Conservation (phyloP, 441 rosid species). For the Gossypium schwendimanii region DNA sequence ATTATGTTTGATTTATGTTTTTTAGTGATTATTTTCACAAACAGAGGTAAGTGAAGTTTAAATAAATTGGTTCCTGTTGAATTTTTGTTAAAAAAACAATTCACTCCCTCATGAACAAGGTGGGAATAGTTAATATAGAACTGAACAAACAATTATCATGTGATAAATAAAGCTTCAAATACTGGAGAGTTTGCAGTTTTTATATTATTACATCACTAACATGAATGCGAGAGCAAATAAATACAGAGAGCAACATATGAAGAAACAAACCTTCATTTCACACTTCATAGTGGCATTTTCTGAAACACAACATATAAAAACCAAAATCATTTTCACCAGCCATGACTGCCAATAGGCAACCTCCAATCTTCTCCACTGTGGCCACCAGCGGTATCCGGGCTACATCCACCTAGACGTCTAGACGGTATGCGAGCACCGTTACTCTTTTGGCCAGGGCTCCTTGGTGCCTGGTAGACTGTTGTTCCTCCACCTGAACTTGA, state of each 20-base stretch:
- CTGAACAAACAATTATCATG: neutral
- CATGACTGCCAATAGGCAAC: constrained; percentile 29
- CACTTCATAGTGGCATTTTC: neutral
- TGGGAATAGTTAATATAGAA: neutral
- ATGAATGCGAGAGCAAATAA: neutral
- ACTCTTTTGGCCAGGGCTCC: constrained; percentile 51
- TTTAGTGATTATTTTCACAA: no score
- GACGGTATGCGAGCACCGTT: constrained; percentile 19
- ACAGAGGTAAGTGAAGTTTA: no score
- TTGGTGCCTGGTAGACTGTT: constrained; percentile 30
- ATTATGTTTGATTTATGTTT: no score
- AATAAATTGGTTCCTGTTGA: no score
- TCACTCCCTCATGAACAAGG: neutral
- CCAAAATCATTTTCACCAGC: constrained; percentile 46
- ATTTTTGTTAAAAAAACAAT: no score
- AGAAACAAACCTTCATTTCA: neutral
- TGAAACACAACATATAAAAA: constrained; percentile 13
- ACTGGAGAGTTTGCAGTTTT: neutral
- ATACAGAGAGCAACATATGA: constrained; percentile 2
- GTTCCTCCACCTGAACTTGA: constrained; percentile 64
- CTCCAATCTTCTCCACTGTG: constrained; percentile 37
- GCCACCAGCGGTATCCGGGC: constrained; percentile 32
- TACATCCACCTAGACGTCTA: constrained; percentile 23
- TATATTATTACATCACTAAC: constrained; percentile 8
- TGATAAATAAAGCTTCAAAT: neutral